Conservation (phyloP, 108 stramenopile genomes). For the Nannochloropsis salina region DNA sequence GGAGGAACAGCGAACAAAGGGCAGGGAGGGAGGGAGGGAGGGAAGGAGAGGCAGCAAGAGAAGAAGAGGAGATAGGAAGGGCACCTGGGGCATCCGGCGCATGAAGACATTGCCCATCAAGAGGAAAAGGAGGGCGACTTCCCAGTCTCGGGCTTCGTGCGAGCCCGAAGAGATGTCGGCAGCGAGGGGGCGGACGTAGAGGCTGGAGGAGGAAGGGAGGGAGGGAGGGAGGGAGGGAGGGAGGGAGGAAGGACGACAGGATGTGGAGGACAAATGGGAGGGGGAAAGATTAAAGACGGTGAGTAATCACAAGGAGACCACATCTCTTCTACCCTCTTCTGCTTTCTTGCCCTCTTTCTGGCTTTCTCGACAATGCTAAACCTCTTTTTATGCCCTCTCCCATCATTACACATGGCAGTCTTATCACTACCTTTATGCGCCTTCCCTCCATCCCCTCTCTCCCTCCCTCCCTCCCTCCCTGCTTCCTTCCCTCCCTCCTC, state of each 20-base stretch:
- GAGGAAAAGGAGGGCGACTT: background rate
- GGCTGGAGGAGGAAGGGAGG: too few relatives aligned
- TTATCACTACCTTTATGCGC: background rate
- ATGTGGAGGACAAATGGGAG: too few relatives aligned
- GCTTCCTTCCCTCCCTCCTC: background rate
- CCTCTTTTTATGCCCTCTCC: too few relatives aligned
- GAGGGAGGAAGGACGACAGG: background rate
- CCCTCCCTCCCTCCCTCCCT: background rate
- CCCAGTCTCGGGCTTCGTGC: background rate
- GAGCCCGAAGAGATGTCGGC: background rate
- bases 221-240: background rate
- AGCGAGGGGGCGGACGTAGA: background rate
- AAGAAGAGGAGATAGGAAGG: background rate
- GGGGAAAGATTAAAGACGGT: too few relatives aligned
- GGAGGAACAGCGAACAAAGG: background rate
- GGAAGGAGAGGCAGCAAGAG: background rate
- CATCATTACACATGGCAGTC: too few relatives aligned
- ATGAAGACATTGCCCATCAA: background rate
- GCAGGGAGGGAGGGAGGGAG: background rate
- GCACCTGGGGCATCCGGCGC: background rate
- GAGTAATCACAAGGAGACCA: too few relatives aligned
- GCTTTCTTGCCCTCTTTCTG: too few relatives aligned
- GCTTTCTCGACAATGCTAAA: too few relatives aligned
- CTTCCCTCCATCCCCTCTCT: background rate
- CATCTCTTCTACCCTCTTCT: too few relatives aligned